Conservation (phyloP, 768 basidiomycete species). For the Terana coerulea region DNA sequence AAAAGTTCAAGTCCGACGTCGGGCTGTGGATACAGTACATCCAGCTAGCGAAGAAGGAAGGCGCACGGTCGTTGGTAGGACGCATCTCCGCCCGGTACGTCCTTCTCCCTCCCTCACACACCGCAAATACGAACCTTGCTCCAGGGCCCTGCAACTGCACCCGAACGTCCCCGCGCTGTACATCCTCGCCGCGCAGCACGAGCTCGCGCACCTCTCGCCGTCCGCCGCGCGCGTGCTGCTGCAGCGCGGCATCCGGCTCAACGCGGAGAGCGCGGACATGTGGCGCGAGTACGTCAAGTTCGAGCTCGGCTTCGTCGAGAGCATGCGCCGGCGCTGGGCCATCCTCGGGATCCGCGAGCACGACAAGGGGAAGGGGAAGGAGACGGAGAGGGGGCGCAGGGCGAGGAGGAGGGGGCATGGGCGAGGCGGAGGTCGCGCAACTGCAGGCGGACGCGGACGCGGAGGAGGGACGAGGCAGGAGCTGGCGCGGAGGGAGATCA, state of each 20-base stretch:
- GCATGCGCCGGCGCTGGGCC: constrained; percentile 73
- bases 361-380: constrained; percentile 28
- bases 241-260: constrained; percentile 81
- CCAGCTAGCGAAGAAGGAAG: constrained; percentile 75
- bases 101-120: background rate
- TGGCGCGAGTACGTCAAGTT: constrained; percentile 92
- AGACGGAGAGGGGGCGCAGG: no score
- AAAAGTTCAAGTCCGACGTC: constrained; percentile 86
- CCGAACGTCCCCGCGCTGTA: constrained; percentile 76
- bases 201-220: constrained; percentile 68
- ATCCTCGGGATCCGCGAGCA: constrained; percentile 60
- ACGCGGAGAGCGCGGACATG: constrained; percentile 65
- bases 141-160: constrained; percentile 83
- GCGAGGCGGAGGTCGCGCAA: constrained; percentile 15
- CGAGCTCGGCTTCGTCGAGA: constrained; percentile 85
- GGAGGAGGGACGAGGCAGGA: constrained; percentile 44
- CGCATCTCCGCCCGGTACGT: constrained; percentile 77
- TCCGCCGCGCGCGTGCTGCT: constrained; percentile 80
- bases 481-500: constrained; percentile 59
- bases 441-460: constrained; percentile 29
- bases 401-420: constrained; percentile 19
- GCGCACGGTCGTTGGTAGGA: constrained; percentile 75
- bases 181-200: constrained; percentile 81
- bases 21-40: constrained; percentile 89
- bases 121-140: background rate